phyloP scores from a whole-genome alignment of 176 grass and related monocot genomes.

The maize (Zea mays) region DNA sequence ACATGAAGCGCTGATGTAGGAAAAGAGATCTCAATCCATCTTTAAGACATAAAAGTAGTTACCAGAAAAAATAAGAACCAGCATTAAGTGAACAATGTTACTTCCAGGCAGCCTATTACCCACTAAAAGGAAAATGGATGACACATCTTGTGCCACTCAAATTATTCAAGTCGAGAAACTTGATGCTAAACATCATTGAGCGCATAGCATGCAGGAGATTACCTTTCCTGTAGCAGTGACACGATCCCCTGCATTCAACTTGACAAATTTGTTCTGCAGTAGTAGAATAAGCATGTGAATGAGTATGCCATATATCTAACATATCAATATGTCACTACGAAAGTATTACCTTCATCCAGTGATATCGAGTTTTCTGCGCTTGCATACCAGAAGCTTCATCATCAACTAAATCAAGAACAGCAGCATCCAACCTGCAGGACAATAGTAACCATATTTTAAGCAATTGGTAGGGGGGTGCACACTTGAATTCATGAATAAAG shows the following conservation, averaged over 20 bases:
- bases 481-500: conserved; percentile 25
- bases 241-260: conserved; percentile 84
- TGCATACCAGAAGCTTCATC: conserved; percentile 90
- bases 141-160: conserved; percentile 3
- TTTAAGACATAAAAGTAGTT: not conserved
- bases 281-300: conserved; percentile 32
- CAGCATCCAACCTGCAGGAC: conserved; percentile 76
- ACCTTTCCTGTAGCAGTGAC: conserved; percentile 92
- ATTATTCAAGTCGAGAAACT: conserved; percentile 9
- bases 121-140: not conserved
- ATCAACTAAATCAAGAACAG: conserved; percentile 92
- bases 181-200: conserved; percentile 16
- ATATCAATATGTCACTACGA: not conserved
- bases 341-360: conserved; percentile 84
- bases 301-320: conserved; percentile 23
- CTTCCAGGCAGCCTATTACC: not conserved
- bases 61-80: not conserved
- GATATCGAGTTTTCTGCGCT: conserved; percentile 81
- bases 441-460: conserved; percentile 28
- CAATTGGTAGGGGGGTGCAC: not conserved
- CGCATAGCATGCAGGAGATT: conserved; percentile 15
- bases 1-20: not conserved
- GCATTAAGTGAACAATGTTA: not conserved
- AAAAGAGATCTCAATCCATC: not conserved
- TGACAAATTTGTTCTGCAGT: conserved; percentile 85